These are phyloP conservation scores for Hanseniaspora guilliermondii DNA, from an alignment of 805 yeast genomes.

Conservation along the genomic window DNA sequence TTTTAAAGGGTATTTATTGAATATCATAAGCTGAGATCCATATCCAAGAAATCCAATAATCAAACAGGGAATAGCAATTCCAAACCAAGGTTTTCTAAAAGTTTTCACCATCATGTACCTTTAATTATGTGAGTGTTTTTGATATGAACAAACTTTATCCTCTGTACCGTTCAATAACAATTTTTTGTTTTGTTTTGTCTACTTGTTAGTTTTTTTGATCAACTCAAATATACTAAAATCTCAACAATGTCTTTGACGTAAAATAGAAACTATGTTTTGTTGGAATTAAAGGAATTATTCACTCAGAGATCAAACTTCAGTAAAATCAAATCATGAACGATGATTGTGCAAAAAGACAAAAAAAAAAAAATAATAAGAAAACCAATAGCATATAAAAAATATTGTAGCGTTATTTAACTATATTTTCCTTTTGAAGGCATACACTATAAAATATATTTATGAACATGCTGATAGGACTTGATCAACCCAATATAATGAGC, in stretches of 20 bases:
- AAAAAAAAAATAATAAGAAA: background rate
- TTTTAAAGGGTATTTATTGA: constrained; percentile 32
- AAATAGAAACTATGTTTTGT: too few relatives aligned
- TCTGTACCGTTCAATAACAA: too few relatives aligned
- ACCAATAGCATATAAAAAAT: background rate
- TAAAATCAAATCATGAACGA: background rate
- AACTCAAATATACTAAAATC: too few relatives aligned
- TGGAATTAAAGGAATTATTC: too few relatives aligned
- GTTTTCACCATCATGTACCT: background rate
- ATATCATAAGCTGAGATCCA: constrained; percentile 47
- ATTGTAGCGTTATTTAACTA: background rate
- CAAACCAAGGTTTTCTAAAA: constrained; percentile 34
- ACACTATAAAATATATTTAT: constrained; percentile 19
- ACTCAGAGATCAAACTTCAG: too few relatives aligned
- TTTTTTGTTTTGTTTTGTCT: too few relatives aligned
- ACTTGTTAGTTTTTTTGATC: background rate
- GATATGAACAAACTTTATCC: too few relatives aligned
- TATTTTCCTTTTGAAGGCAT: background rate
- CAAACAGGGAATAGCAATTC: constrained; percentile 47
- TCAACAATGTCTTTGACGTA: too few relatives aligned
- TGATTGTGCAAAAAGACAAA: background rate
- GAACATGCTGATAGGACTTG: constrained; percentile 42
- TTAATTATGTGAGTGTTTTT: too few relatives aligned
- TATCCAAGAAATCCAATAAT: constrained; percentile 51
- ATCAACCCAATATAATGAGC: constrained; percentile 59